Conservation (phyloP, 2,329 filamentous ascomycete genomes). For the Monilinia aucupariae region DNA sequence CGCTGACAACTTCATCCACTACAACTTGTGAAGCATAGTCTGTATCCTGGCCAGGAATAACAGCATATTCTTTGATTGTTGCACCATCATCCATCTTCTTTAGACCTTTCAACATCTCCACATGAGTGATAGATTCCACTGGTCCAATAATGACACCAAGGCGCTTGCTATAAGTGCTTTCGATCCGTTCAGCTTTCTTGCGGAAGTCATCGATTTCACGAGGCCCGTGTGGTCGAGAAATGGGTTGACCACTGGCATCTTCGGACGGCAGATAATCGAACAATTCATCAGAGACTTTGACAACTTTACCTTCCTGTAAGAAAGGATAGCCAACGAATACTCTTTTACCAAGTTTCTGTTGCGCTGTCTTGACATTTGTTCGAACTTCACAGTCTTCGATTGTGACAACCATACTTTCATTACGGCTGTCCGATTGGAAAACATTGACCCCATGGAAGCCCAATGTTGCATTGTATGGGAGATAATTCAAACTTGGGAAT, state of each 20-base stretch:
- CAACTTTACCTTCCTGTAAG: slow-evolving; percentile 85
- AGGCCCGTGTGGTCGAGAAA: slow-evolving; percentile 65
- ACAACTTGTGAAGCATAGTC: slow-evolving; percentile 89
- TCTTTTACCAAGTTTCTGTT: slow-evolving; percentile 72
- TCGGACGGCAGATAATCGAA: slow-evolving; percentile 77
- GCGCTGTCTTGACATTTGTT: slow-evolving; percentile 66
- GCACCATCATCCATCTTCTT: slow-evolving; percentile 86
- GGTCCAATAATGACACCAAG: slow-evolving; percentile 80
- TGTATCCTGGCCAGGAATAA: slow-evolving; percentile 77
- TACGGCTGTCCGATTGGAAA: slow-evolving; percentile 92
- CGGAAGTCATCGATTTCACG: slow-evolving; percentile 77
- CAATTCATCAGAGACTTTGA: slow-evolving; percentile 84
- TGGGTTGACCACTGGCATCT: slow-evolving; percentile 54
- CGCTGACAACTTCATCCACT: slow-evolving; percentile 83
- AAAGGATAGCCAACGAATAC: slow-evolving; percentile 95
- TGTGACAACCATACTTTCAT: slow-evolving; percentile 92
- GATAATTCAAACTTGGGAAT: slow-evolving; percentile 82
- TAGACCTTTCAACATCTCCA: slow-evolving; percentile 89
- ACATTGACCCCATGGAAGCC: slow-evolving; percentile 88
- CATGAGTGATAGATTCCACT: slow-evolving; percentile 84
- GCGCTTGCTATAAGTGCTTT: slow-evolving; percentile 83
- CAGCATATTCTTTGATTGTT: slow-evolving; percentile 85
- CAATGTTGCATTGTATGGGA: slow-evolving; percentile 76
- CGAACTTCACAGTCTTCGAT: slow-evolving; percentile 68
- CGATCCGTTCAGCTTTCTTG: slow-evolving; percentile 77